Percentiles rank a stretch among this genome's conserved stretches.
These are phyloP conservation scores for Pyricularia grisea DNA, from an alignment of 2,329 filamentous ascomycete species.

Conservation along the genomic window DNA sequence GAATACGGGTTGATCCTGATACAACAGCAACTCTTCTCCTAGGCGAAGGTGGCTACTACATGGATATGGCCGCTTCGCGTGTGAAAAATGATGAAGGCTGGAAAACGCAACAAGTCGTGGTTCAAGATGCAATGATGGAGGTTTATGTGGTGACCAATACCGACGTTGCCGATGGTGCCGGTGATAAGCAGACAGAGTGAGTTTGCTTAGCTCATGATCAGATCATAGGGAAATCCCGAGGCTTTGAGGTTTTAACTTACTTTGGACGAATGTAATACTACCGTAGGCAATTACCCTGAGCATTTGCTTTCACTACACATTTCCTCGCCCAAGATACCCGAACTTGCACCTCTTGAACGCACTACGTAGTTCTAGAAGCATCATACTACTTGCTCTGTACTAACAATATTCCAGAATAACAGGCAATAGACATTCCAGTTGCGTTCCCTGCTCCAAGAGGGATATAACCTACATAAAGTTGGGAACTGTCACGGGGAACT, in stretches of 20 bases:
- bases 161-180: no score
- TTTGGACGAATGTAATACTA: neutral
- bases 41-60: no score
- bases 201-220: neutral
- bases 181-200: neutral
- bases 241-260: neutral
- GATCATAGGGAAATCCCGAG: neutral
- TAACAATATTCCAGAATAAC: neutral
- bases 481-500: neutral
- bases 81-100: neutral
- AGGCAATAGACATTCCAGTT: no score
- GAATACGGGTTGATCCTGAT: no score
- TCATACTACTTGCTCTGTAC: neutral
- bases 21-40: no score
- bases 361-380: neutral
- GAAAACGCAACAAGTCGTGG: neutral
- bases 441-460: no score
- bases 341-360: neutral
- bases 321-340: neutral
- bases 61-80: neutral
- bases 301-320: neutral
- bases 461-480: no score
- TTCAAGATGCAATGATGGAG: neutral
- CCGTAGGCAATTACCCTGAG: neutral
- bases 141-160: neutral